A percentile compares a stretch with the other conserved stretches of the same genome.
Evolutionary conservation across 352 stramenopile genomes (phyloP).

Genomic region (Phytophthora tubulina): DNA sequence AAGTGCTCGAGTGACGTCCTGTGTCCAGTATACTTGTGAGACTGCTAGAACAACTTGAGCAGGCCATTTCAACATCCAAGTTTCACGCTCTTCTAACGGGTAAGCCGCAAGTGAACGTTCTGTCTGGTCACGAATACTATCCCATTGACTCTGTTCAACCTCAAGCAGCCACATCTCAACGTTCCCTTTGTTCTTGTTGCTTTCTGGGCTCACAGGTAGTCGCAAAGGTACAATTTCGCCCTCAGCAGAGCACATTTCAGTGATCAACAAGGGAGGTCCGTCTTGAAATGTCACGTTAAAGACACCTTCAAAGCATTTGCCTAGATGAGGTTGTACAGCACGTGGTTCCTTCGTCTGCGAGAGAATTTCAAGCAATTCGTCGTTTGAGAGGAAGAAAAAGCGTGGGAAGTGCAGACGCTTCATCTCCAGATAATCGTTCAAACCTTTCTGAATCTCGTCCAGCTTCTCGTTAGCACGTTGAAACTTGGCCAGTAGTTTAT

Average conservation of each 20-base stretch:
- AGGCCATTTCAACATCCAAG: constrained; percentile 95
- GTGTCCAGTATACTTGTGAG: constrained; percentile 95
- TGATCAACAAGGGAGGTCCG: constrained; percentile 85
- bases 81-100: constrained; percentile 69
- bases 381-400: constrained; percentile 97
- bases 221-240: constrained; percentile 91
- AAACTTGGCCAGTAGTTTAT: constrained; percentile 93
- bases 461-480: constrained; percentile 95
- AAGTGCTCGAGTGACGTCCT: constrained; percentile 92
- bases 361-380: constrained; percentile 94
- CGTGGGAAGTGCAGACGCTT: constrained; percentile 93
- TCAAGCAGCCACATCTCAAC: constrained; percentile 96
- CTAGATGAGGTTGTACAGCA: constrained; percentile 92
- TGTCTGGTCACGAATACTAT: constrained; percentile 93
- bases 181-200: constrained; percentile 93
- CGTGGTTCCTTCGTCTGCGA: constrained; percentile 95
- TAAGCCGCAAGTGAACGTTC: constrained; percentile 91
- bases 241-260: constrained; percentile 94
- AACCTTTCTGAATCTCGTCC: constrained; percentile 94
- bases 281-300: constrained; percentile 94
- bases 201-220: constrained; percentile 91
- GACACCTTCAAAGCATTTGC: constrained; percentile 93
- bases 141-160: constrained; percentile 92
- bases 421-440: constrained; percentile 96
- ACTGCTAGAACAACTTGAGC: constrained; percentile 94